Conservation (phyloP, 768 basidiomycete genomes). For the Termitomyces sp. region DNA sequence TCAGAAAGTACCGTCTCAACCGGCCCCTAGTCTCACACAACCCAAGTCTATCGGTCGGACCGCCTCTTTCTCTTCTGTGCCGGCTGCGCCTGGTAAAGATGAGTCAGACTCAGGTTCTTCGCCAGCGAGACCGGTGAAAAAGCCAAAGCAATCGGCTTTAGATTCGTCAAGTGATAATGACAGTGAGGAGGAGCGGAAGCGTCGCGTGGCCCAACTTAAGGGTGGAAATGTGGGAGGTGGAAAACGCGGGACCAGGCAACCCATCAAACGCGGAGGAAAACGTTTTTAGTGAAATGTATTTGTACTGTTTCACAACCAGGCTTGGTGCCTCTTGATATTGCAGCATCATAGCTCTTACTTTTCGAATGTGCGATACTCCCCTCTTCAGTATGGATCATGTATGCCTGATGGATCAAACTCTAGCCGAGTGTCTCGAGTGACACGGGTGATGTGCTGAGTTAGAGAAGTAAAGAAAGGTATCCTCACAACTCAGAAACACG, state of each 20-base stretch:
- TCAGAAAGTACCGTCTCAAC: slow-evolving; percentile 1
- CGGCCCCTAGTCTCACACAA: background rate
- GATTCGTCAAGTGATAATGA: slow-evolving; percentile 46
- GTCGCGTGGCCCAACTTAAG: slow-evolving; percentile 33
- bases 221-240: slow-evolving; percentile 23
- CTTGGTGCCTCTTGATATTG: background rate
- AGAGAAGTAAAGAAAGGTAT: background rate
- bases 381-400: background rate
- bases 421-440: background rate
- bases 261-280: slow-evolving; percentile 70
- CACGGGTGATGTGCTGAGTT: background rate
- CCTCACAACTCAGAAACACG: background rate
- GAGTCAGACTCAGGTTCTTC: slow-evolving; percentile 48
- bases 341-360: background rate
- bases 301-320: too few relatives aligned
- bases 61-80: background rate
- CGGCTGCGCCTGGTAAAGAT: background rate
- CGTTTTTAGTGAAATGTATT: slow-evolving; percentile 43
- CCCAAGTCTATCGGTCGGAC: background rate
- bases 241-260: slow-evolving; percentile 60
- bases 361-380: background rate
- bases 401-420: background rate
- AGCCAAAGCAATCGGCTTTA: slow-evolving; percentile 34
- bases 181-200: slow-evolving; percentile 51
- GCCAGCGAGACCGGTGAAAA: slow-evolving; percentile 45